phyloP scores from a whole-genome alignment of 1,284 basidiomycete genomes.

The Malassezia globosa region DNA sequence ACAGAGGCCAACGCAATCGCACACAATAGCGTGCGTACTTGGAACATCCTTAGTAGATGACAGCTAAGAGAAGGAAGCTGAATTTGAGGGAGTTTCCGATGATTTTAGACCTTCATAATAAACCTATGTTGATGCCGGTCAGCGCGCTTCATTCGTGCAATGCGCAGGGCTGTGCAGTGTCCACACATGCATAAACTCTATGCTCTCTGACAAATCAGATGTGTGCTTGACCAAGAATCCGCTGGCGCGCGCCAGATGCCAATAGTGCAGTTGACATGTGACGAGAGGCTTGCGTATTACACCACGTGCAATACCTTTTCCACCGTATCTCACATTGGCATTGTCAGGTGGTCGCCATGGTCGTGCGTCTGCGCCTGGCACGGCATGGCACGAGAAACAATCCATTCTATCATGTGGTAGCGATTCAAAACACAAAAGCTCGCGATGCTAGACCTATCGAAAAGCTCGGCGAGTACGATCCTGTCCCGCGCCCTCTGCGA shows the following conservation, averaged over 20 bases:
- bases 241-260: neutral
- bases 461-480: constrained; percentile 76
- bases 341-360: too few species aligned
- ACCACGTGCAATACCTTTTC: neutral
- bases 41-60: neutral
- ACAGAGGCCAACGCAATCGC: neutral
- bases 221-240: too few species aligned
- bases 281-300: constrained; percentile 29
- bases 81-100: too few species aligned
- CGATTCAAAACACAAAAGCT: constrained; percentile 62
- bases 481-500: constrained; percentile 49
- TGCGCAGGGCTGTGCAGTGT: too few species aligned
- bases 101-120: too few species aligned
- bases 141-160: too few species aligned
- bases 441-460: constrained; percentile 84
- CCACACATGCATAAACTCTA: too few species aligned
- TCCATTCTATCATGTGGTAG: constrained; percentile 77
- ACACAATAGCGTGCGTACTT: constrained; percentile 1
- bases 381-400: constrained; percentile 69
- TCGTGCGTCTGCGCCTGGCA: constrained; percentile 72
- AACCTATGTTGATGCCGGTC: too few species aligned
- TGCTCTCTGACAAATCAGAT: too few species aligned
- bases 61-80: too few species aligned
- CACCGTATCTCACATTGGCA: too few species aligned
- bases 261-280: neutral